phyloP scores from a whole-genome alignment of 805 yeast genomes.

The Blastobotrys chiropterorum region DNA sequence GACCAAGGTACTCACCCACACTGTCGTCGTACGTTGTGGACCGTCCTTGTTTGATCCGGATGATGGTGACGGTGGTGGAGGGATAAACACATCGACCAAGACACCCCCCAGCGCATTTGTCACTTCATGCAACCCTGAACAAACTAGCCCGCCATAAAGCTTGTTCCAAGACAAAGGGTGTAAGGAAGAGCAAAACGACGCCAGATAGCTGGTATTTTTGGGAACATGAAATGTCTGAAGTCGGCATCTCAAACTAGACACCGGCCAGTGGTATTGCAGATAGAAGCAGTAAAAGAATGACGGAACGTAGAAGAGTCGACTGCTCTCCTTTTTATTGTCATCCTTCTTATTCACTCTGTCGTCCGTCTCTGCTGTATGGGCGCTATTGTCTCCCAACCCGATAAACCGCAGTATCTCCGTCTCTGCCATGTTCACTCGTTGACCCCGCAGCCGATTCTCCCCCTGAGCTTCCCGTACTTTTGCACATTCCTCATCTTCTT shows the following conservation, averaged over 20 bases:
- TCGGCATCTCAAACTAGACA: constrained; percentile 1
- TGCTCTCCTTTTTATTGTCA: not conserved
- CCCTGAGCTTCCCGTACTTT: constrained; percentile 6
- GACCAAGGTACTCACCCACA: not conserved
- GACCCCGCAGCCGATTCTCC: constrained; percentile 4
- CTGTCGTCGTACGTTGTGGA: too few species aligned
- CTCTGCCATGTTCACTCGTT: constrained; percentile 9
- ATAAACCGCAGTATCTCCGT: constrained; percentile 8
- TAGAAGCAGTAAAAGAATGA: not conserved
- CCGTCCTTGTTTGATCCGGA: not conserved
- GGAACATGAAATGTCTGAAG: constrained; percentile 1
- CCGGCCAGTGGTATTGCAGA: constrained; percentile 2
- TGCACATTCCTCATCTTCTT: constrained; percentile 4
- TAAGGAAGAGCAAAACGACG: not conserved
- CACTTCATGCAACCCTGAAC: not conserved
- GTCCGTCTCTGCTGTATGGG: not conserved
- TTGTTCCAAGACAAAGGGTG: not conserved
- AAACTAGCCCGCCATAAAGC: not conserved
- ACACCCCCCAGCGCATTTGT: not conserved
- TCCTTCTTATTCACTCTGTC: not conserved
- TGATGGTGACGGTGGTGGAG: not conserved
- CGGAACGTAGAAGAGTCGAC: not conserved
- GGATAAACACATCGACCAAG: not conserved
- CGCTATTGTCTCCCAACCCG: constrained; percentile 7
- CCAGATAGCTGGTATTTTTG: not conserved